Base-by-base conservation (phyloP, 169 alveolate species). In the Plasmodium knowlesi region DNA sequence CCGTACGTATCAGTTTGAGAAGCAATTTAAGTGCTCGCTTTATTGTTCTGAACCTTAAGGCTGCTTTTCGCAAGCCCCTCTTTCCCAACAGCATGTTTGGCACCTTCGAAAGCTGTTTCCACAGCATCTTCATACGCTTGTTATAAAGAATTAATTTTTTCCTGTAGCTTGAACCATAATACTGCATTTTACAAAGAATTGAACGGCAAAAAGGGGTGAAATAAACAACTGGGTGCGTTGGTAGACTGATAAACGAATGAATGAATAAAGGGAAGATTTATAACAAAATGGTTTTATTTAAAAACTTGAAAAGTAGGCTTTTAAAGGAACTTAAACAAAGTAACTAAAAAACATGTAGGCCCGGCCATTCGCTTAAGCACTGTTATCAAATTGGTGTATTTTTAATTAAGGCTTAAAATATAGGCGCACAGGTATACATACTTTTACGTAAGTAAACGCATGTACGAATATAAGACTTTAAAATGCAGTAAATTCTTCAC, bases 61-160 rank as follows among this genome's bases (percentile, higher is more conserved):
- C 53, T 46, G 70, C 39, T 53, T 73, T 50, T 53, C 70, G 53
- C 61, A 85, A 14, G 30, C 93, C 61, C 81, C 46, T 22, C 81
- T 78, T 54, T 41, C 93, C 86, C 74, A 85, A 22, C 61, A 57
- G 39, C 81, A 50, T 76, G 70, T 73, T 6, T 70, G 73, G 25
- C 41, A 32, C 67, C 79, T 83, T 76, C 79, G 85, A 85, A 85
- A 46, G 37, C 5, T 74, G 54, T 73, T 85, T 67, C 93, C 93
- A 85, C 79, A 53, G 85, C 93, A 74, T 85, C 85, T 70, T 85
- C 78, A 41, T 83, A n/a, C 50, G 74, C 81, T 74, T 50, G 57
- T 74, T 43, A 22, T 73, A 74, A 50, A 78, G 74, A 85, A 46
- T 74, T 74, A 74, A 25, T 25, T 71, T 34, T 85, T 74, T 12